Conservation (phyloP, 2,329 filamentous ascomycete species). For the Westerdykella aurantiaca region DNA sequence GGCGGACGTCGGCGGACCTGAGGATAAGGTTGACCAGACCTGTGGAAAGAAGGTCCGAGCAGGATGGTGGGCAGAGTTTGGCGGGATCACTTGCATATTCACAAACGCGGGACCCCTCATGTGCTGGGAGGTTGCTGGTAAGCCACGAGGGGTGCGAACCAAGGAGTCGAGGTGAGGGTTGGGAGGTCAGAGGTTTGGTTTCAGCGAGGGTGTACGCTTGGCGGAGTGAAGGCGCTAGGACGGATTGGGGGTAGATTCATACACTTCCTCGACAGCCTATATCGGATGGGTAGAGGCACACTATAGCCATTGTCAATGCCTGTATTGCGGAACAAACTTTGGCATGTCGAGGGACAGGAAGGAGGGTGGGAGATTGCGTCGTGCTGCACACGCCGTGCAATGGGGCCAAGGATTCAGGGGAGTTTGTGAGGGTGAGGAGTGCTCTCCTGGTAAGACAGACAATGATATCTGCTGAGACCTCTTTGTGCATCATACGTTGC, state of each 20-base stretch:
- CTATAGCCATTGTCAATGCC: too few species aligned
- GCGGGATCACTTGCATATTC: neutral
- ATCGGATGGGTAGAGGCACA: too few species aligned
- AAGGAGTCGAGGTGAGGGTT: neutral
- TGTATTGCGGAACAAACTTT: too few species aligned
- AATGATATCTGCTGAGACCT: too few species aligned
- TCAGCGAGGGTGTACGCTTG: conserved; percentile 1
- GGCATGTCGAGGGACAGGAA: too few species aligned
- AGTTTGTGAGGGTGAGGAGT: too few species aligned
- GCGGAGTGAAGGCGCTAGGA: conserved; percentile 1
- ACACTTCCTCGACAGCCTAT: too few species aligned
- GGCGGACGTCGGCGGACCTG: neutral
- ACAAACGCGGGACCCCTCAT: neutral
- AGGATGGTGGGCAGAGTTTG: neutral
- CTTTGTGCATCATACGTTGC: too few species aligned
- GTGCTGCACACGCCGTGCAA: too few species aligned
- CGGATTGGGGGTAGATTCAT: neutral
- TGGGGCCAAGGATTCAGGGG: too few species aligned
- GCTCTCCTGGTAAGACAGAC: too few species aligned
- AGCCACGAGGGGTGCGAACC: neutral
- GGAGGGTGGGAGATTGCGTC: too few species aligned
- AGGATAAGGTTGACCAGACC: neutral
- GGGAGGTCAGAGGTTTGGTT: neutral
- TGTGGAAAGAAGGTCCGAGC: neutral
- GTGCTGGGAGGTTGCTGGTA: neutral